Percentiles rank a stretch among this genome's conserved stretches.
Conservation (phyloP, 345 rosid species). For the Lenwebbia sp. region DNA sequence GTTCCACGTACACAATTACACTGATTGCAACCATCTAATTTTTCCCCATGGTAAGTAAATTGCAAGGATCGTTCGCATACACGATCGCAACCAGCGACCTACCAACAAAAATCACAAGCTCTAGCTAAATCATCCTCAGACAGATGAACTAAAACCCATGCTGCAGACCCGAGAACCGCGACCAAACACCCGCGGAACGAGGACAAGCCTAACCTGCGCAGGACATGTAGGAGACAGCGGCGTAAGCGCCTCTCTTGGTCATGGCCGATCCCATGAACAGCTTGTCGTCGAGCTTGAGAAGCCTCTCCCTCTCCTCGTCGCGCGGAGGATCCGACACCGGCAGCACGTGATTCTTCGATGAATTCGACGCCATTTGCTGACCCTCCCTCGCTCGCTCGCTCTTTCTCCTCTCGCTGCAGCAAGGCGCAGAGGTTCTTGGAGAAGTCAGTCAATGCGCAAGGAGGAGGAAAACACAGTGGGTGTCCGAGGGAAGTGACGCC, state of each 20-base stretch:
- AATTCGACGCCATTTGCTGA: conserved; percentile 28
- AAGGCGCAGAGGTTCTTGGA: background rate
- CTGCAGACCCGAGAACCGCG: background rate
- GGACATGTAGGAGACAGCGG: conserved; percentile 88
- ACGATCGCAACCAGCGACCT: background rate
- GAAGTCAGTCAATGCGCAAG: background rate
- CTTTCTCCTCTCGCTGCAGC: background rate
- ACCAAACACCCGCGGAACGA: background rate
- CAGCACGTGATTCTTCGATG: conserved; percentile 38
- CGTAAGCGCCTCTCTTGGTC: conserved; percentile 84
- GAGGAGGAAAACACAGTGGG: background rate
- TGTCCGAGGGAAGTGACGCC: background rate
- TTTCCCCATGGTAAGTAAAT: background rate
- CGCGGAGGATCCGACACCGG: conserved; percentile 56
- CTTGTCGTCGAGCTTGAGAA: conserved; percentile 51
- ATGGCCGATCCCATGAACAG: conserved; percentile 85
- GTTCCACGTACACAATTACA: background rate
- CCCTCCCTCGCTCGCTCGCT: background rate
- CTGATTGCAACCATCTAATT: background rate
- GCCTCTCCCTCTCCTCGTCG: conserved; percentile 43
- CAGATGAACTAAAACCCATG: background rate
- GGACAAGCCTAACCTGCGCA: conserved; percentile 52
- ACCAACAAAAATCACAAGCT: background rate
- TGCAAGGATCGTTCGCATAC: background rate
- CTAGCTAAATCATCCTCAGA: background rate